phyloP scores from a whole-genome alignment of 2,329 filamentous ascomycete species.

The Botrytis cinerea region DNA sequence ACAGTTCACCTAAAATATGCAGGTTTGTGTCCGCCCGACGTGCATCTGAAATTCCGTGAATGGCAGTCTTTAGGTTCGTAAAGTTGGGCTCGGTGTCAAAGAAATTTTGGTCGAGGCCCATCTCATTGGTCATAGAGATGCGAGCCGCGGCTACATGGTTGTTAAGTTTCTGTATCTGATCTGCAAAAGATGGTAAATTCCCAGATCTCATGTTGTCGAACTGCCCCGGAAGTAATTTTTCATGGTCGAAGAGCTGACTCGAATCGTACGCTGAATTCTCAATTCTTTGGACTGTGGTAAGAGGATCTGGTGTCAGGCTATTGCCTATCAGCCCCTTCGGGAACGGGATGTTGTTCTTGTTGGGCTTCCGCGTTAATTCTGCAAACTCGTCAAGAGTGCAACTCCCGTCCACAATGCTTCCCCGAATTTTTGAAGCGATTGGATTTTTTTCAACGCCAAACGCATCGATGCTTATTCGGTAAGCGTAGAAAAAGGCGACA shows the following conservation, averaged over 20 bases:
- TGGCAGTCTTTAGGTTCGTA: background rate
- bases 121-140: background rate
- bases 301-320: background rate
- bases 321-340: background rate
- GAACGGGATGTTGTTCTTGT: background rate
- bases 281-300: background rate
- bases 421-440: background rate
- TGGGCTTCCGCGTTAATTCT: background rate
- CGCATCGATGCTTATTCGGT: background rate
- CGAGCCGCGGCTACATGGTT: background rate
- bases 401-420: background rate
- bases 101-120: background rate
- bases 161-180: background rate
- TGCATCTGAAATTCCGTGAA: background rate
- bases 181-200: background rate
- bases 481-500: background rate
- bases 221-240: background rate
- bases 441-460: background rate
- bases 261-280: background rate
- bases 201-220: background rate
- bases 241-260: background rate
- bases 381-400: background rate
- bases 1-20: accelerated
- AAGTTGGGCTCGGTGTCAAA: background rate
- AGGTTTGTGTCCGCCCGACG: background rate